These are phyloP conservation scores for Diaporthe sp. DNA, from an alignment of 2,329 filamentous ascomycete species.

Conservation along the genomic window DNA sequence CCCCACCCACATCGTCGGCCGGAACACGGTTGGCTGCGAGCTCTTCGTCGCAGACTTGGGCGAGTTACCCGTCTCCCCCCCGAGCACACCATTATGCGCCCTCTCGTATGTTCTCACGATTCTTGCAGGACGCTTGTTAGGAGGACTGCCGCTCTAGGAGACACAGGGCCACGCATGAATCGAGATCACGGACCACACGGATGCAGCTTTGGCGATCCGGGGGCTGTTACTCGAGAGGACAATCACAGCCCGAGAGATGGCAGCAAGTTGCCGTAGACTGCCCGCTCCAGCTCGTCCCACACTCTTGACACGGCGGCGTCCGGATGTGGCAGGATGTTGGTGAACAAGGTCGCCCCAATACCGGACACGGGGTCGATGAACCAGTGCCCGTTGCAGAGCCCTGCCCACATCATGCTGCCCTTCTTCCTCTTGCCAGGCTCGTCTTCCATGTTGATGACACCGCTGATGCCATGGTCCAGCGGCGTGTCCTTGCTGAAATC, in stretches of 20 bases:
- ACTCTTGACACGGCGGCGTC: conserved; percentile 53
- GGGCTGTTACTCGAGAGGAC: not conserved
- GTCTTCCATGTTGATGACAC: conserved; percentile 56
- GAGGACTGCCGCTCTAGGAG: not conserved
- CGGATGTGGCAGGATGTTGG: conserved; percentile 54
- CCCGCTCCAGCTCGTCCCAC: conserved; percentile 56
- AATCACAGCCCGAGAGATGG: conserved; percentile 3
- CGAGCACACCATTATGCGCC: conserved; percentile 4
- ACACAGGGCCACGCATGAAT: not conserved
- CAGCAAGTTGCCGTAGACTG: conserved; percentile 52
- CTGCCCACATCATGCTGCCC: conserved; percentile 61
- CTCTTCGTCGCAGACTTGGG: not conserved
- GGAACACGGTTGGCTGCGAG: conserved; percentile 6
- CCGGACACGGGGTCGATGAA: conserved; percentile 52
- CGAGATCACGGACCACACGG: not conserved
- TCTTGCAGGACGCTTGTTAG: not conserved
- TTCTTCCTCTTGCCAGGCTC: conserved; percentile 55
- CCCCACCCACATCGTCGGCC: not conserved
- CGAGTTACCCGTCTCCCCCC: not conserved
- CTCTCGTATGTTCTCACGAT: not conserved
- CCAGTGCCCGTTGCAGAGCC: conserved; percentile 57
- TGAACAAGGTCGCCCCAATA: conserved; percentile 56
- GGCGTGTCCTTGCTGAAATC: conserved; percentile 52
- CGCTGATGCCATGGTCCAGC: conserved; percentile 56
- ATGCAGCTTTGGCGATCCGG: not conserved